phyloP scores from a whole-genome alignment of 345 rosid genomes.

The Citrus sp. region DNA sequence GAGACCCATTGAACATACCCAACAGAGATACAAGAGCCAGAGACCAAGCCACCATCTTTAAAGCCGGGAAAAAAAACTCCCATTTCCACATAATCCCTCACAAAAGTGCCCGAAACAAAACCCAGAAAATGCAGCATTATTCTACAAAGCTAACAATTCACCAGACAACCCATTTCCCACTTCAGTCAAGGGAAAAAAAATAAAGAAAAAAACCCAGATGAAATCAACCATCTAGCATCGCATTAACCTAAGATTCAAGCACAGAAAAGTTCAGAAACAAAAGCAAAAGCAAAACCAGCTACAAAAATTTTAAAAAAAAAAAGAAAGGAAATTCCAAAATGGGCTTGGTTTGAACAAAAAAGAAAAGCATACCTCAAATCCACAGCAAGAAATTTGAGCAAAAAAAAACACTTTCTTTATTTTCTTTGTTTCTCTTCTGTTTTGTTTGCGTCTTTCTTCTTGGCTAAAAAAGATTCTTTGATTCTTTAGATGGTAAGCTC shows the following conservation, averaged over 20 bases:
- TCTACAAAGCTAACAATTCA: not conserved
- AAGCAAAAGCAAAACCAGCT: conserved; percentile 8
- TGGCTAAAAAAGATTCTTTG: conserved; percentile 58
- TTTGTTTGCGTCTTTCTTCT: conserved; percentile 12
- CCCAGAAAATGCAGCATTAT: conserved; percentile 30
- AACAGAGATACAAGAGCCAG: not conserved
- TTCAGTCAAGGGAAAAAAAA: conserved; percentile 6
- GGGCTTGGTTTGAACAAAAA: not conserved
- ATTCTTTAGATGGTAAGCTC: conserved; percentile 48
- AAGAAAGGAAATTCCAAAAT: not conserved
- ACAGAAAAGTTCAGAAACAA: not conserved
- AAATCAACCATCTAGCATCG: conserved; percentile 13
- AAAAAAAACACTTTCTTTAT: not conserved
- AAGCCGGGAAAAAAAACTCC: not conserved
- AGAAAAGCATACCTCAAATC: conserved; percentile 26
- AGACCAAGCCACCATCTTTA: not conserved
- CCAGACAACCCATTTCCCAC: conserved; percentile 1
- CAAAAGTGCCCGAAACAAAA: conserved; percentile 15
- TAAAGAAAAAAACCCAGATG: conserved; percentile 15
- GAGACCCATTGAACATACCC: not conserved
- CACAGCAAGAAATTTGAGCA: not conserved
- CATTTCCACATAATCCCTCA: not conserved
- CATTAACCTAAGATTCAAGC: conserved; percentile 30
- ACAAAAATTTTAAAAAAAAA: not conserved
- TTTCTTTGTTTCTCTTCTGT: conserved; percentile 4